Base-by-base conservation (phyloP, 139 green algal species). In the Spirogloea muscicola region DNA sequence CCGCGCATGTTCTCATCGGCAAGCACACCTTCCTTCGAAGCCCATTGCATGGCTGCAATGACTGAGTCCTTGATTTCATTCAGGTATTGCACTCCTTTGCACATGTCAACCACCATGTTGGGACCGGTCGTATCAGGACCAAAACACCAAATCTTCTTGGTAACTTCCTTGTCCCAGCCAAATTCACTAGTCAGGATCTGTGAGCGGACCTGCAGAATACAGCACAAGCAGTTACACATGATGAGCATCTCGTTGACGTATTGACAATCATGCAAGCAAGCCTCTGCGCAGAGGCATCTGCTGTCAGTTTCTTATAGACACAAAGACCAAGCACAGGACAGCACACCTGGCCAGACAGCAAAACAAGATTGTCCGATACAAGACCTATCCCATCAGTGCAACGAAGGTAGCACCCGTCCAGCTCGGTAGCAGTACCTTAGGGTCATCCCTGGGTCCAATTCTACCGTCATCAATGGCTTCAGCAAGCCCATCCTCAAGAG, bases 71-170 rank as follows among this genome's bases (percentile, higher is more conserved):
- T 98, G 88, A 99, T 98, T 88, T 99, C 94, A 77, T 96, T 98
- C 76, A 99, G 86, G 88, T 97, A 98, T 89, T 98, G 94, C 80
- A 99, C 94, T 79, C 95, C 94, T 92, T 99, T 99, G 85, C 91
- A 96, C 46, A 94, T 87, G 81, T 99, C 94, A 0, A 96, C 82
- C 55, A 99, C 72, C 77, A 99, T 77, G 91, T 99, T 99, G 82
- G 94, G 92, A 74, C 94, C 94, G 7, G 83, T 93, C 63, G 94
- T 99, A 87, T 99, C 94, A 60, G 94, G 94, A 70, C 94, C 94
- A 74, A 99, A 99, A 86, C 88, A 94, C 94, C 94, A 99, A 86
- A 99, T 99, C 93, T 99, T 99, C 90, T 95, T 97, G 80, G 93
- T 87, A 52, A 96, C 65, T 39, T 99, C 94, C 90, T 98, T 99